Percentiles rank a stretch among this genome's conserved stretches.
phyloP scores from a whole-genome alignment of 768 basidiomycete genomes.

The Stropharia rugosoannulata region DNA sequence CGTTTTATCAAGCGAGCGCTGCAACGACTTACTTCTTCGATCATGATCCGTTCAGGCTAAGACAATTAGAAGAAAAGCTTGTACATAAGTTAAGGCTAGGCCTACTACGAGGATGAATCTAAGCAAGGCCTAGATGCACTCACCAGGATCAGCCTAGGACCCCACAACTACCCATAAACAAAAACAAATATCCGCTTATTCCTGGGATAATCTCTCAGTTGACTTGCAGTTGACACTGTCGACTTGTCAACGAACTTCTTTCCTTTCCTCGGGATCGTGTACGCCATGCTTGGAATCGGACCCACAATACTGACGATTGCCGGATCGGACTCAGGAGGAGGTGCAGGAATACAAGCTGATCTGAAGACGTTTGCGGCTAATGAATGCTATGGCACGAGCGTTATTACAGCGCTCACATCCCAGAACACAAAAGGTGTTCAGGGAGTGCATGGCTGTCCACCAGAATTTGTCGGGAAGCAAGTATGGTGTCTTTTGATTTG shows the following conservation, averaged over 20 bases:
- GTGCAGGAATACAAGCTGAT: conserved; percentile 93
- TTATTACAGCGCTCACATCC: conserved; percentile 82
- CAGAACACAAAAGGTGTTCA: conserved; percentile 90
- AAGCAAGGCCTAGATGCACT: too few species aligned
- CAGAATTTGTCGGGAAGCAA: conserved; percentile 75
- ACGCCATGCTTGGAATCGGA: not conserved
- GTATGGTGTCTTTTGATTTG: conserved; percentile 31
- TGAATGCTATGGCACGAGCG: conserved; percentile 78
- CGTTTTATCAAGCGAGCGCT: too few species aligned
- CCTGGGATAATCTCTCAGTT: too few species aligned
- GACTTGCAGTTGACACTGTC: too few species aligned
- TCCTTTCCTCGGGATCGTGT: not conserved
- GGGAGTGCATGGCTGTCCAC: conserved; percentile 63
- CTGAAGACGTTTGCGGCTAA: conserved; percentile 81
- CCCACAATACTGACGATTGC: conserved; percentile 64
- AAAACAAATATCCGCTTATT: not conserved
- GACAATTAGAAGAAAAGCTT: too few species aligned
- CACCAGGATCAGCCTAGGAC: too few species aligned
- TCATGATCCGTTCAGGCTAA: too few species aligned
- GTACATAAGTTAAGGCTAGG: too few species aligned
- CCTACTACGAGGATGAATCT: too few species aligned
- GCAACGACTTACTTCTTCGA: too few species aligned
- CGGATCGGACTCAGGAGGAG: conserved; percentile 81
- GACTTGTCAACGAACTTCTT: not conserved
- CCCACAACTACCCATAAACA: not conserved